Percentiles rank a stretch among this genome's conserved stretches.
These are phyloP conservation scores for Fusarium tricinctum DNA, from an alignment of 2,329 filamentous ascomycete species.

Conservation along the genomic window DNA sequence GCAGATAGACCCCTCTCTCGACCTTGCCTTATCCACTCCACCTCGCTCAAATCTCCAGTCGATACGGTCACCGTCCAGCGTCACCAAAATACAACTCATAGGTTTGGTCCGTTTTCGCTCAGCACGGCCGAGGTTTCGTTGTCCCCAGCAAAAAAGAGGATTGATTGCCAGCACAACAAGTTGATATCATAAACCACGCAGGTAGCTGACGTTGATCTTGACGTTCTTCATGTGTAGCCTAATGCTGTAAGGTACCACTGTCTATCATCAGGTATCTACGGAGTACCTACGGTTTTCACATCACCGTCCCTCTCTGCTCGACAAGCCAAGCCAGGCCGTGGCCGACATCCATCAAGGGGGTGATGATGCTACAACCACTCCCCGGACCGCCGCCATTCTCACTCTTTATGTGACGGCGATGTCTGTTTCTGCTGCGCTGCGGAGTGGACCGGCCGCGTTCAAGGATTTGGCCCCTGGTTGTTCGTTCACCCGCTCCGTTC, in stretches of 20 bases:
- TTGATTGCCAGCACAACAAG: conserved; percentile 33
- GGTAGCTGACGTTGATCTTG: conserved; percentile 4
- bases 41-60: conserved; percentile 24
- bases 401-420: conserved; percentile 35
- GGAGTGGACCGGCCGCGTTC: conserved; percentile 36
- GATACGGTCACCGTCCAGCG: conserved; percentile 21
- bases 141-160: conserved; percentile 32
- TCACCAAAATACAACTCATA: conserved; percentile 37
- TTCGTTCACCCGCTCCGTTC: conserved; percentile 30
- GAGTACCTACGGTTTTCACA: conserved; percentile 7
- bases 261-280: conserved; percentile 26
- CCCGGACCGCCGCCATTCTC: conserved; percentile 18
- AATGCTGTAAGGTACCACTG: conserved; percentile 23
- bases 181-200: conserved; percentile 20
- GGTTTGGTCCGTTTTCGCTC: conserved; percentile 30
- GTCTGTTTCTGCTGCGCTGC: conserved; percentile 29
- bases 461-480: conserved; percentile 33
- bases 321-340: not conserved
- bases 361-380: not conserved
- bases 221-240: not conserved
- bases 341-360: conserved; percentile 7
- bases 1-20: conserved; percentile 20
- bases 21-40: conserved; percentile 20
- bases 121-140: conserved; percentile 24
- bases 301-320: conserved; percentile 32